phyloP scores from a whole-genome alignment of 306 rosid species.

The Ochetophila trinervis region DNA sequence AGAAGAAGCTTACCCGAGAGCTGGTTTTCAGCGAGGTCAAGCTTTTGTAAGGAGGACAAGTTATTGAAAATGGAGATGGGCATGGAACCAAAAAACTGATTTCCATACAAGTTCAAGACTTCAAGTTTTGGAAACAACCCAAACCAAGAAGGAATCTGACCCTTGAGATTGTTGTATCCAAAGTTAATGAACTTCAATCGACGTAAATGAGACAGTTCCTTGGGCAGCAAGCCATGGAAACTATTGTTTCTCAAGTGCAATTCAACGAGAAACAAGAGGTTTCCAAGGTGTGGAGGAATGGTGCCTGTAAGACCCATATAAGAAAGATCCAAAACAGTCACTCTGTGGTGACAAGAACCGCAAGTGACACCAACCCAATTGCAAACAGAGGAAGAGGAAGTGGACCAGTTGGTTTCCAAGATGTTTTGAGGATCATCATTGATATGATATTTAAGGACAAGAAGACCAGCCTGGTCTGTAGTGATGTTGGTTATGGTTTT shows the following conservation, averaged over 20 bases:
- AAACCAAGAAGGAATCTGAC: slow-evolving; percentile 24
- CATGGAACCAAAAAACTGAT: slow-evolving; percentile 8
- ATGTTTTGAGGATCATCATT: slow-evolving; percentile 14
- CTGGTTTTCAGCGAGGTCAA: slow-evolving; percentile 15
- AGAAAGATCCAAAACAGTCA: slow-evolving; percentile 12
- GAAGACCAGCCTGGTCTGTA: slow-evolving; percentile 25
- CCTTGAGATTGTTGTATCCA: slow-evolving; percentile 9
- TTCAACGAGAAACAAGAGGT: slow-evolving; percentile 19
- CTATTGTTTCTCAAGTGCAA: slow-evolving; percentile 17
- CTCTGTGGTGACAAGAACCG: background rate
- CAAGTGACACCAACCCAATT: slow-evolving; percentile 27
- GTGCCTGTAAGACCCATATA: slow-evolving; percentile 12
- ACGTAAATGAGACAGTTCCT: background rate
- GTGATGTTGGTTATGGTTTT: background rate
- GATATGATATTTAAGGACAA: slow-evolving; percentile 20
- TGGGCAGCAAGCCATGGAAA: slow-evolving; percentile 13
- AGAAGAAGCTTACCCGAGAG: slow-evolving; percentile 1
- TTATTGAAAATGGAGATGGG: slow-evolving; percentile 19
- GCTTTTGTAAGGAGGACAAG: slow-evolving; percentile 12
- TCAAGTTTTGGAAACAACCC: slow-evolving; percentile 4
- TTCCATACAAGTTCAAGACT: background rate
- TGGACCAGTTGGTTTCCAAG: slow-evolving; percentile 18
- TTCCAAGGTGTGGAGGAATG: slow-evolving; percentile 22
- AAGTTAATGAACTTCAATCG: slow-evolving; percentile 7
- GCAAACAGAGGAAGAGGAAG: background rate